Base-by-base conservation (phyloP, 371 early-diverging fungal genomes). In the Circinella minor region DNA sequence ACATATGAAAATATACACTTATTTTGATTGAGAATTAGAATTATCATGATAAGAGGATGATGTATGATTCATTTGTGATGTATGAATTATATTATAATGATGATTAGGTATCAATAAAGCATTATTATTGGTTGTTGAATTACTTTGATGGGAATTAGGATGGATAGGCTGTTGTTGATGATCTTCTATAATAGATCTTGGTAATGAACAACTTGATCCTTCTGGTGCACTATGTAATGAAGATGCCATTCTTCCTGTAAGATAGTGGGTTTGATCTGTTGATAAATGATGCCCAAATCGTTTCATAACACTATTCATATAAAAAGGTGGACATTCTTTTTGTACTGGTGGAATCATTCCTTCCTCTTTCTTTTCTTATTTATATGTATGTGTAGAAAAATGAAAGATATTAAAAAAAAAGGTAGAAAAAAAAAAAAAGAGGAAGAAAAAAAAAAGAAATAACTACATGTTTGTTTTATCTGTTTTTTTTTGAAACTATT, bases 281-380 rank as follows among this genome's bases (percentile, higher is more conserved):
- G 68, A 67, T n/a, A 67, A 47, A 61, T 67, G 68, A 14, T 67
- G 68, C 1, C 68, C 68, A 36, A 67, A 67, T 18, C 68, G 68
- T 18, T 67, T 67, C 48, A 67, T 59, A 17, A 67, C 55, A 47
- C 68, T 67, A 27, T 61, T 67, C 68, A 67, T 67, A 43, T 67
- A 67, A 38, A 34, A 67, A n/a, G 68, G 68, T 10, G 54, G 37
- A 11, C 48, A 36, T 34, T 65, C 65, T 15, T 65, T 65, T 14
- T 65, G 65, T 9, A 51, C 48, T 10, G 47, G 47, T 17, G 65
- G 54, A 9, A 48, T 36, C 65, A 65, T 65, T n/a, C 0, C 17
- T 8, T 14, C 14, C 17, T 15, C 5, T 8, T 14, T n/a, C n/a
- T n/a, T n/a, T n/a, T n/a, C n/a, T n/a, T n/a, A n/a, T n/a, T n/a